A percentile compares a stretch with the other conserved stretches of the same genome.
phyloP scores from a whole-genome alignment of 805 yeast genomes.

The Barnettozyma californica region DNA sequence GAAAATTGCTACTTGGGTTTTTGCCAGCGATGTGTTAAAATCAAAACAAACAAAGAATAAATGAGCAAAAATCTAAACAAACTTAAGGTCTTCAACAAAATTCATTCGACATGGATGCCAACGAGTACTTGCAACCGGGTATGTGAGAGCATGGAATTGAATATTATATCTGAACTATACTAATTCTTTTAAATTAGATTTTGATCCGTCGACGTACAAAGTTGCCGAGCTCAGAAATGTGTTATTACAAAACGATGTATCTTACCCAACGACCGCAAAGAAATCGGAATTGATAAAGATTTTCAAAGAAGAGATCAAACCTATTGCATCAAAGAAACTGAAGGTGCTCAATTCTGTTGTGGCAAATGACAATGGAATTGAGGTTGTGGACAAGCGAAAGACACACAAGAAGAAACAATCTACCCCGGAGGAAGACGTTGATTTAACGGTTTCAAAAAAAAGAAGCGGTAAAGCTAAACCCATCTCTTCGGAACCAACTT shows the following conservation, averaged over 20 bases:
- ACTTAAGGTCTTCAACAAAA: not conserved
- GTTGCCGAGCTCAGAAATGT: slow-evolving; percentile 68
- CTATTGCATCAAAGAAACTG: slow-evolving; percentile 40
- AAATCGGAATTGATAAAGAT: slow-evolving; percentile 59
- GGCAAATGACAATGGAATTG: slow-evolving; percentile 35
- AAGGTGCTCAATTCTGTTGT: slow-evolving; percentile 25
- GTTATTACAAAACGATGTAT: slow-evolving; percentile 56
- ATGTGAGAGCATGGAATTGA: slow-evolving; percentile 9
- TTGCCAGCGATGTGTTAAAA: not conserved
- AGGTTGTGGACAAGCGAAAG: slow-evolving; percentile 28
- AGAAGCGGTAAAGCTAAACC: slow-evolving; percentile 4
- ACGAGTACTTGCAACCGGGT: slow-evolving; percentile 33
- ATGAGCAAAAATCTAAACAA: not conserved
- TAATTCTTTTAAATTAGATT: slow-evolving; percentile 32
- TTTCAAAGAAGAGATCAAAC: slow-evolving; percentile 50
- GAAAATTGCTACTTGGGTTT: no score
- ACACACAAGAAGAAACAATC: slow-evolving; percentile 3
- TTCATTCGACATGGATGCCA: slow-evolving; percentile 28
- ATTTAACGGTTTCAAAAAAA: slow-evolving; percentile 9
- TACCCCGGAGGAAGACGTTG: slow-evolving; percentile 4
- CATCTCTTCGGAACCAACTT: slow-evolving; percentile 1
- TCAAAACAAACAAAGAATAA: slow-evolving; percentile 5
- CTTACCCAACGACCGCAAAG: slow-evolving; percentile 56
- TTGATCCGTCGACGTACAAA: slow-evolving; percentile 60
- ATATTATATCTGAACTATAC: not conserved